Evolutionary conservation across 106 monocot species (phyloP).

Genomic region (Acorus gramineus): DNA sequence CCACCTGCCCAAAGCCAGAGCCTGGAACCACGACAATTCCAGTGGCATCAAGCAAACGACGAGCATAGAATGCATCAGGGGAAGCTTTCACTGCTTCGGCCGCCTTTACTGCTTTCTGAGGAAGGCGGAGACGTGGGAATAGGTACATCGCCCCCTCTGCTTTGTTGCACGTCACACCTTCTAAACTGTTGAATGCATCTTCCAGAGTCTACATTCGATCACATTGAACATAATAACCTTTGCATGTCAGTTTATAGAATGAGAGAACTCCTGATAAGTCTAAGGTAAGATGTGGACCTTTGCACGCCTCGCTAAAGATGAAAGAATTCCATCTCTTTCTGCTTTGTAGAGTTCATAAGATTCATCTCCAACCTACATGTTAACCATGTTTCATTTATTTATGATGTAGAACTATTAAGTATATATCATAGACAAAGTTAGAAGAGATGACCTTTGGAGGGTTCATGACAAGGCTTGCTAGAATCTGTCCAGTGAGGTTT

Average conservation of each 20-base stretch:
- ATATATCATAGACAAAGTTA: neutral
- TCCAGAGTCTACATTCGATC: slow-evolving; percentile 3
- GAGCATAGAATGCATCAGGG: slow-evolving; percentile 76
- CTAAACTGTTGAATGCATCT: slow-evolving; percentile 12
- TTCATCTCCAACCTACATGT: slow-evolving; percentile 10
- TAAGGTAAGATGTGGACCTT: neutral
- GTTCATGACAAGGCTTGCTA: slow-evolving; percentile 10
- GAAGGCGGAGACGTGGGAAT: slow-evolving; percentile 64
- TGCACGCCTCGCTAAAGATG: slow-evolving; percentile 14
- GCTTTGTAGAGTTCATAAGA: slow-evolving; percentile 8
- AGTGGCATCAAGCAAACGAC: slow-evolving; percentile 32
- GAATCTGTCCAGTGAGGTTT: slow-evolving; percentile 11
- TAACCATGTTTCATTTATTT: neutral
- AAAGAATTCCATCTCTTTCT: slow-evolving; percentile 7
- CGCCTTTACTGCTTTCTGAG: slow-evolving; percentile 75
- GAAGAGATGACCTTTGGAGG: slow-evolving; percentile 9
- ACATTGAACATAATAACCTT: neutral
- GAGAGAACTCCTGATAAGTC: neutral
- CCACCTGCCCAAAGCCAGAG: slow-evolving; percentile 18
- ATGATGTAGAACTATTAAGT: neutral
- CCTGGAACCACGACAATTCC: slow-evolving; percentile 15
- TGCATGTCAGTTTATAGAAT: too few species aligned
- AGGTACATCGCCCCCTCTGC: slow-evolving; percentile 98
- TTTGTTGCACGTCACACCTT: slow-evolving; percentile 24
- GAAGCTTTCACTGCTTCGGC: slow-evolving; percentile 47